phyloP scores from a whole-genome alignment of 371 early-diverging fungal genomes.

The Mortierella polycephala region DNA sequence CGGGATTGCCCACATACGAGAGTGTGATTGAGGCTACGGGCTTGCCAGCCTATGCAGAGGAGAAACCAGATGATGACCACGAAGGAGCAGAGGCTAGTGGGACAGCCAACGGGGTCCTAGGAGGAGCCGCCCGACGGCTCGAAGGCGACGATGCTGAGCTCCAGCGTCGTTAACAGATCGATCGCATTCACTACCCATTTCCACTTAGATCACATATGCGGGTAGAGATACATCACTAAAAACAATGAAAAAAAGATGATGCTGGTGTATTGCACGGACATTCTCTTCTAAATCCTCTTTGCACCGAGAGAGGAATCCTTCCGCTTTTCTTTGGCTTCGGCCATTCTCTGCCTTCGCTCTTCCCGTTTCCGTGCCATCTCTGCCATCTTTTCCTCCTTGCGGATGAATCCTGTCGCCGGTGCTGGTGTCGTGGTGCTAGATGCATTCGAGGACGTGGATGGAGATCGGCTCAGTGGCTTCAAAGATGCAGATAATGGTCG shows the following conservation, averaged over 20 bases:
- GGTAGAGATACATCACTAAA: neutral
- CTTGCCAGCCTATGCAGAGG: conserved; percentile 49
- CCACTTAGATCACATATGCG: neutral
- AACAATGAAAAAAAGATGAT: neutral
- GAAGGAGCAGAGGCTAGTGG: conserved; percentile 48
- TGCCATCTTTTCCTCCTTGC: conserved; percentile 64
- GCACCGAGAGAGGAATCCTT: conserved; percentile 60
- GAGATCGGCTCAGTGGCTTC: conserved; percentile 8
- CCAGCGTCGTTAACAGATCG: conserved; percentile 16
- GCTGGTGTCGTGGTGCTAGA: conserved; percentile 3
- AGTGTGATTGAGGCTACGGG: conserved; percentile 55
- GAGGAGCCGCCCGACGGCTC: conserved; percentile 46
- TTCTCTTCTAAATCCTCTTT: conserved; percentile 53
- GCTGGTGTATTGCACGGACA: neutral
- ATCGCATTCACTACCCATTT: neutral
- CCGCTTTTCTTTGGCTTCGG: conserved; percentile 66
- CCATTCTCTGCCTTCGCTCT: conserved; percentile 70
- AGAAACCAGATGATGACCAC: conserved; percentile 48
- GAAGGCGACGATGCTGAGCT: conserved; percentile 47
- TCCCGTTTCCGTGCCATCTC: conserved; percentile 70
- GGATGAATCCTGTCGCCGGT: conserved; percentile 15
- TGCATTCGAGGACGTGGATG: conserved; percentile 13
- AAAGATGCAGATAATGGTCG: conserved; percentile 20
- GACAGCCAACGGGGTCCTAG: conserved; percentile 40
- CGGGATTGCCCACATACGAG: conserved; percentile 51